Base-by-base conservation (phyloP, 495 filamentous ascomycete genomes). In the Halenospora varia region DNA sequence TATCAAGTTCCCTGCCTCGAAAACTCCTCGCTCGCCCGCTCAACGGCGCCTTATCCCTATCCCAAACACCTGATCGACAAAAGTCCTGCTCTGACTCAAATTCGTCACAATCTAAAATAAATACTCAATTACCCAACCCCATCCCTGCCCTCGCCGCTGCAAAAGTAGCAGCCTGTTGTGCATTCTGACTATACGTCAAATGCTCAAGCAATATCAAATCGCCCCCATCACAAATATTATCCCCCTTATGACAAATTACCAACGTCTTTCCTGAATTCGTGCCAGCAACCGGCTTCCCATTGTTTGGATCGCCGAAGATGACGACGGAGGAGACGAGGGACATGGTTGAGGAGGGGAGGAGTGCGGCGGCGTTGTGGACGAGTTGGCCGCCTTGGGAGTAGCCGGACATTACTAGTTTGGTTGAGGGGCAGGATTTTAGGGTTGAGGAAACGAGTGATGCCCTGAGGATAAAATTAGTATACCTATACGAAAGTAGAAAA, bases 401-500 rank as follows among this genome's bases (percentile, higher is more conserved):
- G 29, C 82, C 83, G 3, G 74, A 72, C n/a, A 84, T 64, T 13
- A 83, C 80, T 55, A 86, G 71, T 66, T 82, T 80, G 49, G 81
- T 83, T 39, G 73, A 67, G 2, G 83, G 82, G 57, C 82, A 87
- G 24, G 51, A 20, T 0, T 22, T 35, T 25, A 66, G 20, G 13
- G 62, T 57, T 25, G 22, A 15, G 17, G 20, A 25, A 15, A 35
- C 42, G 24, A 62, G 26, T 2, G 18, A 23, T 6, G 61, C 61
- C 65, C 29, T 35, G 29, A 6, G 4, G n/a, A n/a, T 35, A 35
- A 6, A 4, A 35, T 35, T 35, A 35, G 29, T 13, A 6, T 35
- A 13, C 4, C 6, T 35, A 13, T 35, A 35, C 4, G 29, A 13
- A 35, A 35, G 13, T 35, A 35, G 29, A 13, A 35, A 35, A 35